Conservation (phyloP, 164 flowering plant species). For the Litsea cubeba region DNA sequence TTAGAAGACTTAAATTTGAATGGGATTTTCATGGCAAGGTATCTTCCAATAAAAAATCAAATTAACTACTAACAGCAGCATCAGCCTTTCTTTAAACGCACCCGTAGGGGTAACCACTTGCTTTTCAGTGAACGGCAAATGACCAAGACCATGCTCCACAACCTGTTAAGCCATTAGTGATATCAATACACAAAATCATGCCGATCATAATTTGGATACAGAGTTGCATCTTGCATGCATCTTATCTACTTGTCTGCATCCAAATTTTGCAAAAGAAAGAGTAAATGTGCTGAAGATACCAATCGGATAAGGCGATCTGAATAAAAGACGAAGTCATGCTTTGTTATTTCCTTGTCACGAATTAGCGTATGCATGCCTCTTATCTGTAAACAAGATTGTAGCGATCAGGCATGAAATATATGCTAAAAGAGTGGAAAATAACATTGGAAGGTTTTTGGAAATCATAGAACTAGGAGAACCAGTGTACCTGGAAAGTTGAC, state of each 20-base stretch:
- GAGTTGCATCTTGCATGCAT: background rate
- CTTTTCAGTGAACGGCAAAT: constrained; percentile 92
- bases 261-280: background rate
- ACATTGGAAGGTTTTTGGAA: background rate
- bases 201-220: background rate
- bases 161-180: constrained; percentile 48
- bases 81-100: constrained; percentile 16
- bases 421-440: background rate
- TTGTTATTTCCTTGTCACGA: constrained; percentile 80
- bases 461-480: background rate
- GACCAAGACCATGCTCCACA: constrained; percentile 99
- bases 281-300: constrained; percentile 40
- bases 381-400: constrained; percentile 47
- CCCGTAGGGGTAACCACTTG: constrained; percentile 97
- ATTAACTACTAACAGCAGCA: too few relatives aligned
- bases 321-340: constrained; percentile 93
- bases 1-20: too few relatives aligned
- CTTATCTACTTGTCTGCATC: background rate
- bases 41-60: too few relatives aligned
- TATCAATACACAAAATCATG: constrained; percentile 4
- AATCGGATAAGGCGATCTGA: constrained; percentile 95
- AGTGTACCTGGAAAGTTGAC: constrained; percentile 87
- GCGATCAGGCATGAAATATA: constrained; percentile 7
- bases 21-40: too few relatives aligned
- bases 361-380: constrained; percentile 97